Conservation (phyloP, 106 monocot genomes). For the Iris macrosiphon region DNA sequence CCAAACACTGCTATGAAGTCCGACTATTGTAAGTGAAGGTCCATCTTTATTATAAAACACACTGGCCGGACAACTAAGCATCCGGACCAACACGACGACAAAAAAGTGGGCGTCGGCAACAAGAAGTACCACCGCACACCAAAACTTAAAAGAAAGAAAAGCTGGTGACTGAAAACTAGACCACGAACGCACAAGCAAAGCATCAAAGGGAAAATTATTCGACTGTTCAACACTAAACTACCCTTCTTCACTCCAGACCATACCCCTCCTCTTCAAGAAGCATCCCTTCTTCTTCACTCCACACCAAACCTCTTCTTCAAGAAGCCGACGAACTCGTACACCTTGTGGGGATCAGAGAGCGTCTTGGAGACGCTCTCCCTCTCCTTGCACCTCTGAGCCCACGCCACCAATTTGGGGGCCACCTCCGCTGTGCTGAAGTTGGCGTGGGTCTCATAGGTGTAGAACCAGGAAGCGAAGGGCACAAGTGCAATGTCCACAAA, state of each 20-base stretch:
- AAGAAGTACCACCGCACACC: no score
- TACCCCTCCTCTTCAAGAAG: constrained; percentile 3
- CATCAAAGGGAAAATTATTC: no score
- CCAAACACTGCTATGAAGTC: no score
- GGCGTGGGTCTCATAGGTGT: constrained; percentile 30
- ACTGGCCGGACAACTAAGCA: no score
- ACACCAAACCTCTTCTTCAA: constrained; percentile 19
- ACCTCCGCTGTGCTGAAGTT: constrained; percentile 35
- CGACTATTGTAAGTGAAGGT: no score
- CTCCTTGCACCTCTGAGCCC: constrained; percentile 49
- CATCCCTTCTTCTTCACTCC: constrained; percentile 8
- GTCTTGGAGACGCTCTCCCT: constrained; percentile 45
- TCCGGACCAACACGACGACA: no score
- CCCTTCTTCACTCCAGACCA: neutral
- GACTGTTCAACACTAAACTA: no score
- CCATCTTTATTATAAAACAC: no score
- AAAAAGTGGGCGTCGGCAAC: no score
- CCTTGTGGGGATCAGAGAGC: constrained; percentile 15
- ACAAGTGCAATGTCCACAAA: constrained; percentile 49
- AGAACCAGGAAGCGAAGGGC: constrained; percentile 48
- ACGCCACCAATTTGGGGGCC: constrained; percentile 37
- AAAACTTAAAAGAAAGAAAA: no score
- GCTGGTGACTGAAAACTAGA: no score
- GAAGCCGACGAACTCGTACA: constrained; percentile 3
- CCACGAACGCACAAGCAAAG: no score